These are phyloP conservation scores for Aureobasidium sp. DNA, from an alignment of 2,329 filamentous ascomycete genomes.

Conservation along the genomic window DNA sequence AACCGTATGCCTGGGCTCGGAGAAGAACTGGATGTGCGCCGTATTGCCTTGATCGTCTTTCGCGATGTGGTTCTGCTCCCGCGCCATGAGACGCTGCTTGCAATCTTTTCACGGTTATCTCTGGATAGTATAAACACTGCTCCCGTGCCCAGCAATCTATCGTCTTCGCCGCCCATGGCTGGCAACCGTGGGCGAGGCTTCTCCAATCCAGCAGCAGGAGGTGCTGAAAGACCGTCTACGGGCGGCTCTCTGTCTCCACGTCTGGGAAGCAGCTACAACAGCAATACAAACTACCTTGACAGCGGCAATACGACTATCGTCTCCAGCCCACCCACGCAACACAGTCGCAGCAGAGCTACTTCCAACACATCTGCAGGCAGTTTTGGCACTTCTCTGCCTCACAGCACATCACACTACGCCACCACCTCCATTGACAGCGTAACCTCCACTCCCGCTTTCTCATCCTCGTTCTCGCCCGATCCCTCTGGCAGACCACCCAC, in stretches of 20 bases:
- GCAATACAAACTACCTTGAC: slow-evolving; percentile 61
- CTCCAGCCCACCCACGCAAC: slow-evolving; percentile 31
- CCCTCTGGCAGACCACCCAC: slow-evolving; percentile 17
- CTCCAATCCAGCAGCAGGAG: slow-evolving; percentile 27
- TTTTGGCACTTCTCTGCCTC: slow-evolving; percentile 35
- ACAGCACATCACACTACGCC: slow-evolving; percentile 25
- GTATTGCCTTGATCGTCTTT: slow-evolving; percentile 80
- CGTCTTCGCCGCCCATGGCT: slow-evolving; percentile 20
- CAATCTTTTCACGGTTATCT: slow-evolving; percentile 81
- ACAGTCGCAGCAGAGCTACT: slow-evolving; percentile 67
- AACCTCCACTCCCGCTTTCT: slow-evolving; percentile 2
- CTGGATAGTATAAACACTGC: slow-evolving; percentile 62
- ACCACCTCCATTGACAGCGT: slow-evolving; percentile 20
- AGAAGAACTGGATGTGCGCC: slow-evolving; percentile 72
- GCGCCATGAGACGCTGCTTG: slow-evolving; percentile 80
- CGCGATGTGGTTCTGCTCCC: slow-evolving; percentile 83
- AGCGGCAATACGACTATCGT: slow-evolving; percentile 54
- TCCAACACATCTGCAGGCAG: slow-evolving; percentile 64
- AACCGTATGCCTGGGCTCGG: slow-evolving; percentile 39
- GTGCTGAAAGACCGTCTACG: slow-evolving; percentile 47
- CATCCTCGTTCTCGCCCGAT: slow-evolving; percentile 16
- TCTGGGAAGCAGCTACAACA: slow-evolving; percentile 66
- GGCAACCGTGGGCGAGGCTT: slow-evolving; percentile 22
- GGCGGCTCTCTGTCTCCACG: slow-evolving; percentile 68
- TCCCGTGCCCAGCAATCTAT: slow-evolving; percentile 24